Base-by-base conservation (phyloP, 1,284 basidiomycete genomes). In the Termitomyces sp. region DNA sequence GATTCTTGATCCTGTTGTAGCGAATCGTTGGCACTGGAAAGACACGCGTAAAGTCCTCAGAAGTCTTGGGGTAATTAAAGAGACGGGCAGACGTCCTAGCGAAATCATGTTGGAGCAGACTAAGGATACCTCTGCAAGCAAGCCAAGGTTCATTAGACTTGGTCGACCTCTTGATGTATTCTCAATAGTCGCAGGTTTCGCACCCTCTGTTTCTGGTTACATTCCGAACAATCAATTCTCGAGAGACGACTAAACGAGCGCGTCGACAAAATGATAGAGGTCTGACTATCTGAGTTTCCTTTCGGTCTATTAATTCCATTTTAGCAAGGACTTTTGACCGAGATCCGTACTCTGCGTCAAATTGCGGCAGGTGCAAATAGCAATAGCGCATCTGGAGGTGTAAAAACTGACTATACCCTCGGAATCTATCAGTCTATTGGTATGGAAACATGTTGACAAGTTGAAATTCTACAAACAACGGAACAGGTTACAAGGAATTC, bases 381-480 rank as follows among this genome's bases (percentile, higher is more conserved):
- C 1, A 26, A 33, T 37, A 19, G 19, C n/a, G 7, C 21, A 16
- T 30, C 34, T 13, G 40, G 38, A 14, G 46, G 50, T 10, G 26
- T 14, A 2, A 56, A 68, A 11, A 66, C 68, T 18, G 80, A 91
- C 64, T 88, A 83, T 61, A 90, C 87, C 0, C 69, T 82, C 1
- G 96, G 96, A 0, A 91, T 99, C 52, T 97, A 91, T 67, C 97
- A 99, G 68, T 84, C 93, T 0, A 99, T 99, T 49, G 96, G 94
- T 89, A 37, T 26, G 14, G 28, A 42, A 8, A 24, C 13, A 11
- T 42, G 3, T 38, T 16, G 14, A 5, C 16, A 21, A 11, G 3
- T 42, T 31, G 30, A 45, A 44, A 50, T 16, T 26, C 19, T 49
- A n/a, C 49, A 35, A 42, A 21, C 51, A 14, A 40, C 33, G 26